These are phyloP conservation scores for Pseudomonodictys pantanalensis DNA, from an alignment of 495 filamentous ascomycete genomes.

Conservation along the genomic window DNA sequence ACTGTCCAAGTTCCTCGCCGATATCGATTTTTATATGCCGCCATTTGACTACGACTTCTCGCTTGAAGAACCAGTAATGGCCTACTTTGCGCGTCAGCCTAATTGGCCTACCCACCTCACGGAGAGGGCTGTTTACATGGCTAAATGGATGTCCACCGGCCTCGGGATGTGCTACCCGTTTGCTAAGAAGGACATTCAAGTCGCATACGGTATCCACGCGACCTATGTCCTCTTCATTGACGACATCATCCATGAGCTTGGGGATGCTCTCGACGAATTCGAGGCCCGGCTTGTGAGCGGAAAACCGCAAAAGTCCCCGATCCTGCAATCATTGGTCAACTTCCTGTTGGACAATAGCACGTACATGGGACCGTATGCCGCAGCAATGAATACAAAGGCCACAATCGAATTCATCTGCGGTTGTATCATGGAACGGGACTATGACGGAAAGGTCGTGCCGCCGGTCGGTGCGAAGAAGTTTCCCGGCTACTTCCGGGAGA, in stretches of 20 bases:
- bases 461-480: neutral
- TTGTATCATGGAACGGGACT: neutral
- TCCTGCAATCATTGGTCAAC: neutral
- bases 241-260: neutral
- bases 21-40: neutral
- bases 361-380: neutral
- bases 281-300: neutral
- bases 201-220: neutral
- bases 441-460: neutral
- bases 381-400: neutral
- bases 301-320: neutral
- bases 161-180: neutral
- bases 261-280: neutral
- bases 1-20: neutral
- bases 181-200: neutral
- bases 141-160: slow-evolving; percentile 1
- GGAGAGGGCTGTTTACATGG: neutral
- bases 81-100: neutral
- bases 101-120: neutral
- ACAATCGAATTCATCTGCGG: slow-evolving; percentile 1
- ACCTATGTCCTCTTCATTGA: neutral
- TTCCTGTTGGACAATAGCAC: neutral
- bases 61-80: neutral
- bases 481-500: neutral
- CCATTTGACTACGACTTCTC: neutral